A percentile compares a stretch with the other conserved stretches of the same genome.
phyloP scores from a whole-genome alignment of 2,329 filamentous ascomycete genomes.

The Claviceps pusilla region DNA sequence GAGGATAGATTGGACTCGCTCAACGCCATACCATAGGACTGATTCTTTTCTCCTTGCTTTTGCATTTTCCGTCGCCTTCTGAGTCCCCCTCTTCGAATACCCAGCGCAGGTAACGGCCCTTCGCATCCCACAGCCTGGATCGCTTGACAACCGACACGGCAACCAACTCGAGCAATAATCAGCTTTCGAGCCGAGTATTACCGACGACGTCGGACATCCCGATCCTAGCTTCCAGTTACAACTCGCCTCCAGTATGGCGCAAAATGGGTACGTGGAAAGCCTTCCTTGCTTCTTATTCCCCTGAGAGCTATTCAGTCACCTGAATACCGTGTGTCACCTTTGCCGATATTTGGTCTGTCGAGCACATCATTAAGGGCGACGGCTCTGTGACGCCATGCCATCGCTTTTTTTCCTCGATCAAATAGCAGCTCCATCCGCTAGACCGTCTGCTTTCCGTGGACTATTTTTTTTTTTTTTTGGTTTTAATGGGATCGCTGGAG shows the following conservation, averaged over 20 bases:
- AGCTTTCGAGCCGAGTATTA: background rate
- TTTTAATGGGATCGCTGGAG: background rate
- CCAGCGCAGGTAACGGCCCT: background rate
- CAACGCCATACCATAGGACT: background rate
- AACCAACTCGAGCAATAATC: background rate
- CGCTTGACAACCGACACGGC: background rate
- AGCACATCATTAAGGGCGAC: background rate
- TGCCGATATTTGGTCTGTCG: background rate
- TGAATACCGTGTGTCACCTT: background rate
- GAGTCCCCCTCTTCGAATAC: background rate
- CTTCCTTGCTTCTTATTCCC: background rate
- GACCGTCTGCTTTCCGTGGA: background rate
- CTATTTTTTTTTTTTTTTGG: background rate
- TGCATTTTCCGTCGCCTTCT: background rate
- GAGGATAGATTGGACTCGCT: background rate
- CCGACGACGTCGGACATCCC: background rate
- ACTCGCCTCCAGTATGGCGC: slow-evolving; percentile 17
- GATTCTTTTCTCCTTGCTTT: background rate
- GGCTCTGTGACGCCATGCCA: background rate
- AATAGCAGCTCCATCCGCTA: background rate
- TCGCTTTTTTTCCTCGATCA: background rate
- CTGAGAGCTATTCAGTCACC: background rate
- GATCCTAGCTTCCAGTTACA: background rate
- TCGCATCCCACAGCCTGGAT: background rate
- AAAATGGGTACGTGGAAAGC: slow-evolving; percentile 15